These are phyloP conservation scores for Sphagnum tenellum DNA, from an alignment of 225 moss, liverwort and hornwort species.

Conservation along the genomic window DNA sequence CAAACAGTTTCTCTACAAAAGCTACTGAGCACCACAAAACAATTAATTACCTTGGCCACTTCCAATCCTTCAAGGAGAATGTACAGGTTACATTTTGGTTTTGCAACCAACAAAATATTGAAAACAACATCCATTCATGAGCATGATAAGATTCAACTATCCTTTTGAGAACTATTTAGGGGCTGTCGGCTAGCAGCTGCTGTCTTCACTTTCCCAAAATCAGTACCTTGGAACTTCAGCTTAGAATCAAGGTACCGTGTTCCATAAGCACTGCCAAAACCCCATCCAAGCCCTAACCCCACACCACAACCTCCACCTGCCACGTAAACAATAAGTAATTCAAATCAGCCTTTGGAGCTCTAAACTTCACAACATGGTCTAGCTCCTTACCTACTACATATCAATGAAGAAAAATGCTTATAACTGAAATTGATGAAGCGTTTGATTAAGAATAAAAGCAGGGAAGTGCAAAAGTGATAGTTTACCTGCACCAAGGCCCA, in stretches of 20 bases:
- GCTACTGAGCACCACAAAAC: too few relatives aligned
- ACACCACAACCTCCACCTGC: conserved; percentile 89
- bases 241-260: conserved; percentile 82
- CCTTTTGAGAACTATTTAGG: conserved; percentile 10
- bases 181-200: conserved; percentile 24
- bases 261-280: conserved; percentile 85
- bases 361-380: too few relatives aligned
- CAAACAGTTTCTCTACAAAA: too few relatives aligned
- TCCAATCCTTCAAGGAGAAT: too few relatives aligned
- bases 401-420: neutral
- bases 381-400: conserved; percentile 1
- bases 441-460: neutral
- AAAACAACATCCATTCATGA: too few relatives aligned
- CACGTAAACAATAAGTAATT: too few relatives aligned
- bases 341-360: too few relatives aligned
- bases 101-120: too few relatives aligned
- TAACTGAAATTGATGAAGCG: neutral
- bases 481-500: conserved; percentile 76
- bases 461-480: neutral
- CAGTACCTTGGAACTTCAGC: conserved; percentile 70
- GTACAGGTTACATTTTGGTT: too few relatives aligned
- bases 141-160: neutral
- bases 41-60: too few relatives aligned
- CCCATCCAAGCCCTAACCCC: conserved; percentile 93
- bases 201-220: conserved; percentile 49